Conservation (phyloP, 352 stramenopile species). For the Saprolegnia diclina region DNA sequence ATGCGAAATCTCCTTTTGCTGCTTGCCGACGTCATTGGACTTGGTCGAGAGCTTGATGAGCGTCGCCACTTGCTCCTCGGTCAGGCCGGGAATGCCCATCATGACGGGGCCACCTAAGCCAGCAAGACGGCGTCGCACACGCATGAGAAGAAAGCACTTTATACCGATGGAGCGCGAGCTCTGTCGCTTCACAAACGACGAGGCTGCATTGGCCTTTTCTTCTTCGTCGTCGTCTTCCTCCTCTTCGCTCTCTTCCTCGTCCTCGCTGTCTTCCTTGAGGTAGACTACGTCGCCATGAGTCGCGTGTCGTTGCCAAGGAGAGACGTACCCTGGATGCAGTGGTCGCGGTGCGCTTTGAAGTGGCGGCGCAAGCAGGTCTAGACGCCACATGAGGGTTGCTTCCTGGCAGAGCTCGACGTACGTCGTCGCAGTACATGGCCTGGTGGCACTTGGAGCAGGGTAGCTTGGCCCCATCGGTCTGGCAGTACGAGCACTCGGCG, state of each 20-base stretch:
- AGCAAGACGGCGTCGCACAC: not conserved
- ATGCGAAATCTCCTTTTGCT: conserved; percentile 18
- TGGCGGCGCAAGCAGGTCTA: conserved; percentile 69
- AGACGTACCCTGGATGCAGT: conserved; percentile 53
- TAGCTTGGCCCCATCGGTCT: conserved; percentile 43
- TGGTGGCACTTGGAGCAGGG: conserved; percentile 62
- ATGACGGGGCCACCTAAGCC: not conserved
- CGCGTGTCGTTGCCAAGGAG: not conserved
- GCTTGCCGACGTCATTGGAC: conserved; percentile 23
- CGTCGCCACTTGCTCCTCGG: conserved; percentile 64
- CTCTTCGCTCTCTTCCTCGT: conserved; percentile 68
- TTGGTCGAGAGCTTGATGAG: conserved; percentile 43
- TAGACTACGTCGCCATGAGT: conserved; percentile 11
- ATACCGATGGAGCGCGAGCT: conserved; percentile 27
- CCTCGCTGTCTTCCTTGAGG: conserved; percentile 49
- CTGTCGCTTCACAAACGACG: not conserved
- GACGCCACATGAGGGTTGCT: not conserved
- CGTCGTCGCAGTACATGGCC: conserved; percentile 68
- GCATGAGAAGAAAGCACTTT: not conserved
- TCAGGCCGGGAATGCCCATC: conserved; percentile 18
- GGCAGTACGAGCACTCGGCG: conserved; percentile 75
- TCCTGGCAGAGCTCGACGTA: too few relatives aligned
- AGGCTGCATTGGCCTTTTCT: not conserved
- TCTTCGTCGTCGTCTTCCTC: conserved; percentile 37
- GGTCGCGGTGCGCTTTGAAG: conserved; percentile 56